A percentile compares a stretch with the other conserved stretches of the same genome.
phyloP scores from a whole-genome alignment of 2,329 filamentous ascomycete species.

The Ramularia endophylla region DNA sequence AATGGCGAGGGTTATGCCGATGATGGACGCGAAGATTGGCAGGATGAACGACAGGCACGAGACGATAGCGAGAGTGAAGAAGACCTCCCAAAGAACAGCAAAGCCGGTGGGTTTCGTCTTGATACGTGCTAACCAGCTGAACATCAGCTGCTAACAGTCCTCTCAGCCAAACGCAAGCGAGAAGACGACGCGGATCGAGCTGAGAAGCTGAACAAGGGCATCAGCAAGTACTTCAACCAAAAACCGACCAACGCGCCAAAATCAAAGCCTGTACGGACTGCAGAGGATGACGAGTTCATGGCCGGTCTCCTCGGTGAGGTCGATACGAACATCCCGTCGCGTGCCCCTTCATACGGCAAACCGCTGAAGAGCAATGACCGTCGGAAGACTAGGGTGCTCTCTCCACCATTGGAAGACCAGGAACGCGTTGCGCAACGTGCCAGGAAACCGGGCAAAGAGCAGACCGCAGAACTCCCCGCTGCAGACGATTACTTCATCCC shows the following conservation, averaged over 20 bases:
- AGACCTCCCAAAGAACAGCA: conserved; percentile 52
- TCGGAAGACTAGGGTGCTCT: conserved; percentile 73
- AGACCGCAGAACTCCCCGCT: conserved; percentile 14
- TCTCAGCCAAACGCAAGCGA: conserved; percentile 72
- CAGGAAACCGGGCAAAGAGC: conserved; percentile 12
- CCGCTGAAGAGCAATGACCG: conserved; percentile 68
- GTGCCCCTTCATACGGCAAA: conserved; percentile 50
- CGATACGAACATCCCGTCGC: conserved; percentile 64
- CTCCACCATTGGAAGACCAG: conserved; percentile 60
- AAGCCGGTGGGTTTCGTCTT: conserved; percentile 44
- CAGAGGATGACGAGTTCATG: conserved; percentile 86
- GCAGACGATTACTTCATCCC: conserved; percentile 50
- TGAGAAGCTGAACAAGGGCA: conserved; percentile 83
- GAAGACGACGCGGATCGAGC: conserved; percentile 81
- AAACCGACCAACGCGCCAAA: conserved; percentile 64
- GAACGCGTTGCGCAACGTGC: conserved; percentile 8
- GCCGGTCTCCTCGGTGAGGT: conserved; percentile 79
- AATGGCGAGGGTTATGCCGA: conserved; percentile 96
- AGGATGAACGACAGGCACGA: conserved; percentile 58
- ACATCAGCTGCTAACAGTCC: conserved; percentile 5
- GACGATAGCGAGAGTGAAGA: conserved; percentile 74
- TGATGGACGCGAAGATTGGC: conserved; percentile 93
- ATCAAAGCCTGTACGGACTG: conserved; percentile 54
- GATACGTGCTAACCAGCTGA: background rate
- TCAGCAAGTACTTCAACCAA: conserved; percentile 89